phyloP scores from a whole-genome alignment of 2,329 filamentous ascomycete species.

The Ploettnerulaceae sp. region DNA sequence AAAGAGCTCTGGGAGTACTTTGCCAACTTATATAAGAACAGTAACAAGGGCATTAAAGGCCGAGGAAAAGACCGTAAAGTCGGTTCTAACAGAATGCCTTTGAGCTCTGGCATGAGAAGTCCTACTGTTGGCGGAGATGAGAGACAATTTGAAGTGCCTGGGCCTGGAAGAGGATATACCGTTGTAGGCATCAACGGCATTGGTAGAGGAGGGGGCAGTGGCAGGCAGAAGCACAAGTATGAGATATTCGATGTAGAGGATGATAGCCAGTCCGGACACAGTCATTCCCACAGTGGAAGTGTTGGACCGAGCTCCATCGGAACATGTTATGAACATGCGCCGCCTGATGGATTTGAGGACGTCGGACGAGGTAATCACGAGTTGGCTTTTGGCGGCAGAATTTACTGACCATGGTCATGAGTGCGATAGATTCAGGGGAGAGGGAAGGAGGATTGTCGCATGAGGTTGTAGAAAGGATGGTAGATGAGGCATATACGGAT shows the following conservation, averaged over 20 bases:
- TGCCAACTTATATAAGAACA: slow-evolving; percentile 86
- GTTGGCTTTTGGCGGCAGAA: slow-evolving; percentile 41
- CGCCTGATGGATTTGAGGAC: slow-evolving; percentile 25
- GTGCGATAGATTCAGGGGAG: not conserved
- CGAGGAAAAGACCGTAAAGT: slow-evolving; percentile 80
- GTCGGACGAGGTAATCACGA: slow-evolving; percentile 23
- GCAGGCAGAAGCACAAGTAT: slow-evolving; percentile 31
- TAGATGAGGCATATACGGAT: slow-evolving; percentile 3
- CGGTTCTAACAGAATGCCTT: slow-evolving; percentile 19
- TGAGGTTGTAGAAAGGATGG: not conserved
- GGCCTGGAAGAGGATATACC: slow-evolving; percentile 21
- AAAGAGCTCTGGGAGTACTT: slow-evolving; percentile 82
- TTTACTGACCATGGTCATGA: slow-evolving; percentile 37
- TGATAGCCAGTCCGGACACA: slow-evolving; percentile 34
- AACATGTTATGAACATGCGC: slow-evolving; percentile 42
- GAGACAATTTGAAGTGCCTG: slow-evolving; percentile 17
- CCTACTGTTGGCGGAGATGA: slow-evolving; percentile 5
- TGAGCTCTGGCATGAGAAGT: slow-evolving; percentile 13
- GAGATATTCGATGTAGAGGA: slow-evolving; percentile 46
- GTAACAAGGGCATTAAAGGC: slow-evolving; percentile 97
- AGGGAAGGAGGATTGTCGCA: not conserved
- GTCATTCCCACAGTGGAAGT: slow-evolving; percentile 30
- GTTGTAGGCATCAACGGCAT: slow-evolving; percentile 15
- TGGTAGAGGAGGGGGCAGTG: slow-evolving; percentile 8
- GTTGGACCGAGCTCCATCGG: slow-evolving; percentile 35